Evolutionary conservation across 2,329 filamentous ascomycete species (phyloP).

Genomic region (Colletotrichum costaricense): DNA sequence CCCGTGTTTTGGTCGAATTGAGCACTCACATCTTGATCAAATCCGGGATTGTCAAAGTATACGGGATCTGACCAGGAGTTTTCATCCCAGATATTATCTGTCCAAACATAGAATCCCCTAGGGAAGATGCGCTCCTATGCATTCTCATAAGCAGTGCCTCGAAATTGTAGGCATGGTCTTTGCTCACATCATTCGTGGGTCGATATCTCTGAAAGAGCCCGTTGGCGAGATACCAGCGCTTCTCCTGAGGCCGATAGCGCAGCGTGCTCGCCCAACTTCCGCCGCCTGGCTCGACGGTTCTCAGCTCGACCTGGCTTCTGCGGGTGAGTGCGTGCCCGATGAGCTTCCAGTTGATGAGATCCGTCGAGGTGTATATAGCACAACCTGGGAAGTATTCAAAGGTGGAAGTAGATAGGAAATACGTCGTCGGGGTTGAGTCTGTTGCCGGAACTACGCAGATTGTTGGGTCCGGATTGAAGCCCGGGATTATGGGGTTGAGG

Average conservation of each 20-base stretch:
- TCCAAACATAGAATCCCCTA: slow-evolving; percentile 65
- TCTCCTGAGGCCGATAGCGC: slow-evolving; percentile 52
- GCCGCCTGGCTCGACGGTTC: slow-evolving; percentile 62
- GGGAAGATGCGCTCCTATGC: slow-evolving; percentile 60
- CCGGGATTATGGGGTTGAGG: slow-evolving; percentile 65
- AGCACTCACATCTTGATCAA: slow-evolving; percentile 61
- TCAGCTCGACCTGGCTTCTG: slow-evolving; percentile 62
- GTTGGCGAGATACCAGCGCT: slow-evolving; percentile 58
- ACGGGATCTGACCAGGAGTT: slow-evolving; percentile 63
- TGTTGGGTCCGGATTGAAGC: slow-evolving; percentile 73
- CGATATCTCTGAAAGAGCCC: slow-evolving; percentile 57
- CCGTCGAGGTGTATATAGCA: slow-evolving; percentile 68
- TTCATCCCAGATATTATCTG: slow-evolving; percentile 63
- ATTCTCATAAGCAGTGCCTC: slow-evolving; percentile 14
- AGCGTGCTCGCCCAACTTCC: slow-evolving; percentile 62
- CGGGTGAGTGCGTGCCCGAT: slow-evolving; percentile 63
- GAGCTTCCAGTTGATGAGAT: slow-evolving; percentile 64
- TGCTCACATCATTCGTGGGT: slow-evolving; percentile 43
- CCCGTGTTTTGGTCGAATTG: background rate
- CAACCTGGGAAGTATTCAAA: slow-evolving; percentile 72
- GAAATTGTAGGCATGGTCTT: background rate
- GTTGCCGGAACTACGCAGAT: slow-evolving; percentile 50
- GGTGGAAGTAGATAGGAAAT: slow-evolving; percentile 70
- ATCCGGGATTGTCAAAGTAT: slow-evolving; percentile 65
- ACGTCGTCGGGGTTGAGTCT: slow-evolving; percentile 46